These are phyloP conservation scores for Vitis hybrid DNA, from an alignment of 177 flowering plant genomes.

Conservation along the genomic window DNA sequence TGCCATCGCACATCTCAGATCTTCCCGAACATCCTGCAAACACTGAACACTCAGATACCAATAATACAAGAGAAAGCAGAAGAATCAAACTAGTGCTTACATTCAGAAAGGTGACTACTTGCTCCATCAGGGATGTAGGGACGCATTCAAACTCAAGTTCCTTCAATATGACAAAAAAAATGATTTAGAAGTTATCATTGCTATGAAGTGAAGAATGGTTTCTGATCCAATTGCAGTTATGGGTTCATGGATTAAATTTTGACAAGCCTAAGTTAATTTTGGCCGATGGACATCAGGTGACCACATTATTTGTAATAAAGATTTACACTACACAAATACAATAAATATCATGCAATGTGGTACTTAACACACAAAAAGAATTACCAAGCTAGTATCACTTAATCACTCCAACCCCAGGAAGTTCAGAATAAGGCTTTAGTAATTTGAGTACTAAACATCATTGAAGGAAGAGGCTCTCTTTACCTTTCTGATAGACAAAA, in stretches of 20 bases:
- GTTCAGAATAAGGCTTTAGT: too few relatives aligned
- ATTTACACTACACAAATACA: background rate
- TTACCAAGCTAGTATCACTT: background rate
- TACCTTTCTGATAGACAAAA: too few relatives aligned
- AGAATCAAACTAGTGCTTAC: slow-evolving; percentile 44
- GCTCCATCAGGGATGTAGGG: slow-evolving; percentile 84
- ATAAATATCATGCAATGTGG: background rate
- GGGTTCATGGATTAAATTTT: too few relatives aligned
- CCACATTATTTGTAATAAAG: too few relatives aligned
- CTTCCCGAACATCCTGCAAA: slow-evolving; percentile 82
- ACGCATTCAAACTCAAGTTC: slow-evolving; percentile 90
- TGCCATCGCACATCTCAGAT: slow-evolving; percentile 85
- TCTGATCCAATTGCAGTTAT: background rate
- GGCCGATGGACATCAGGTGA: too few relatives aligned
- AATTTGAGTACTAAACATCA: too few relatives aligned
- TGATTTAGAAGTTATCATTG: background rate
- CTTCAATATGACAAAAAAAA: slow-evolving; percentile 32
- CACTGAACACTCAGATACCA: slow-evolving; percentile 23
- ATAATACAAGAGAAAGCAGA: slow-evolving; percentile 8
- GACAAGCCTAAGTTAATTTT: too few relatives aligned
- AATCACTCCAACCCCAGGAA: background rate
- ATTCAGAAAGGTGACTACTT: slow-evolving; percentile 73
- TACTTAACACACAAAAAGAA: background rate
- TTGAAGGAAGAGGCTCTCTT: too few relatives aligned
- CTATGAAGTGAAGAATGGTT: background rate